Evolutionary conservation across 2,329 filamentous ascomycete genomes (phyloP), one percentile per base, ranked within the genome.

Genomic region (Ophiocordyceps camponoti-floridani): DNA sequence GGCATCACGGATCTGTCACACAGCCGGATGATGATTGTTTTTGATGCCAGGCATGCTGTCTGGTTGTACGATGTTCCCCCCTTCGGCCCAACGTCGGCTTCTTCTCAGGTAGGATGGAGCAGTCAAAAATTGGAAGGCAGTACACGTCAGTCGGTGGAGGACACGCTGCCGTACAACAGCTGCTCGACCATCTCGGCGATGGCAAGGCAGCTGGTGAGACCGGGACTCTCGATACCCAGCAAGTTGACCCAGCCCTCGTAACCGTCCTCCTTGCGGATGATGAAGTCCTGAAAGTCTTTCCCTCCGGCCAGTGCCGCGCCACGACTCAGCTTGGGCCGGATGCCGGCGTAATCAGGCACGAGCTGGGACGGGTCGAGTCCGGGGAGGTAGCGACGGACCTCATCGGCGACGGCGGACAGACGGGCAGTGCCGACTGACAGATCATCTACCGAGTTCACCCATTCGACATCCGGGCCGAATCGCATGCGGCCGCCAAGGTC

Each of bases 381-480:
- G 0, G 91, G 91, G 4, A 98, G 66, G 57, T 94, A 98, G 8
- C 70, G 69, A 52, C 72, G 67, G 47, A 98, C 95, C 55, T 85
- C 84, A 11, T 66, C 66, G 0, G 94, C 60, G 0, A 88, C 88
- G 37, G 74, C 68, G 2, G 64, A 59, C 45, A 94, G 65, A 12
- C 83, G 70, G 19, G 66, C 66, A 1, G 68, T 63, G 51, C 76
- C 85, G 14, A 83, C 80, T 2, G 68, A 66, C n/a, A 94, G 68
- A 54, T 94, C 77, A 9, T 64, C 62, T 0, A 86, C 77, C 1
- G 69, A 65, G 43, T 81, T 73, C 0, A 94, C 81, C 91, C 91
- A 96, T 60, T 96, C 86, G 13, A 95, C 83, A 57, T 98, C 91
- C 0, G 91, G 91, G 0, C 91, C 91, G 60, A 98, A 98, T 35